Evolutionary conservation across 2,329 filamentous ascomycete genomes (phyloP), one percentile per base, ranked within the genome.

Genomic region (Clathrospora elynae): DNA sequence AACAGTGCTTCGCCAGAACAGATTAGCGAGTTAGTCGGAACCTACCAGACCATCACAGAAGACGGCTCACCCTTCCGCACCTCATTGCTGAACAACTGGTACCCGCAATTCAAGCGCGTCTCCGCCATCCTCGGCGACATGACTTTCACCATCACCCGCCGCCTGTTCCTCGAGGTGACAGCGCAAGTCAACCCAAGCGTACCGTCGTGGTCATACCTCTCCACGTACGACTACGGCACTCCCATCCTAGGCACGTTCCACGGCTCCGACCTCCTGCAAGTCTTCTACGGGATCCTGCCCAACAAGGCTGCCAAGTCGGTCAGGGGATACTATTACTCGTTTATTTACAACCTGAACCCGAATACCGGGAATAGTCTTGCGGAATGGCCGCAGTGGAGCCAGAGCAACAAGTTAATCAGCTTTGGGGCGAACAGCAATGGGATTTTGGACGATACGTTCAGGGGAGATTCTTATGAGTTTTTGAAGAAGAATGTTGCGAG

Each of bases 191-290:
- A 82, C 49, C 83, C 84, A 0, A 55, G 68, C 20, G 81, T 90
- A 0, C 82, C 83, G 0, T 73, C 75, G 1, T 93, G 87, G 87
- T 88, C 85, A 0, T 93, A 90, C 70, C 78, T 93, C 1, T 72
- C 84, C 0, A 85, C 82, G 0, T 91, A 91, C 70, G 70, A 86
- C 72, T 82, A 85, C 62, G 84, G 84, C 7, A 85, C 83, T 0
- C 85, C 88, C 0, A 70, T 91, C 33, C 67, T 92, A 0, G 88
- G 89, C 12, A 91, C 87, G 0, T 87, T 89, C 70, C 89, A 93
- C 65, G 85, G 71, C 10, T 82, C 78, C 1, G 88, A 91, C 54
- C 56, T 91, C 1, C 54, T 88, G 3, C 81, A 87, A 62, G 78
- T 87, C 0, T 89, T 89, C 51, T 84, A 80, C 44, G 85, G 85